Evolutionary conservation across 179 eudicot species (phyloP).

Genomic region (Silene noctiflora): DNA sequence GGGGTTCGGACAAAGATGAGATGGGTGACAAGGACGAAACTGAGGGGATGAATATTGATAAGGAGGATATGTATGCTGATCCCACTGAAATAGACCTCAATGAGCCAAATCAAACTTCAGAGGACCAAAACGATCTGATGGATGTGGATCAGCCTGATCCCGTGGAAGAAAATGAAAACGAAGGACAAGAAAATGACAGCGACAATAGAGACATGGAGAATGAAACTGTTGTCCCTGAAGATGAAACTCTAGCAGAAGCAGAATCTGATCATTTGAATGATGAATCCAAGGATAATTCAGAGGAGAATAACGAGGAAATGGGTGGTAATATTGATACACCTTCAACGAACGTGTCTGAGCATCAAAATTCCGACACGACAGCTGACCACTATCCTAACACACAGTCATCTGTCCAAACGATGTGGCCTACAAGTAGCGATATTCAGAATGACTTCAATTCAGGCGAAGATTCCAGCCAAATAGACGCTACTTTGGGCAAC

Average conservation of each 20-base stretch:
- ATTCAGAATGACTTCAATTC: slow-evolving; percentile 52
- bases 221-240: slow-evolving; percentile 27
- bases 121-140: slow-evolving; percentile 46
- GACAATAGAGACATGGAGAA: slow-evolving; percentile 40
- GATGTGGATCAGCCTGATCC: slow-evolving; percentile 45
- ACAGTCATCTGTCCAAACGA: slow-evolving; percentile 45
- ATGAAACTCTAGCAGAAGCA: slow-evolving; percentile 43
- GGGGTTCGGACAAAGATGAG: slow-evolving; percentile 42
- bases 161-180: slow-evolving; percentile 40
- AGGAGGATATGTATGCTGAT: slow-evolving; percentile 56
- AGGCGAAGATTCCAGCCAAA: slow-evolving; percentile 45
- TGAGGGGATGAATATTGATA: slow-evolving; percentile 56
- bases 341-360: slow-evolving; percentile 36
- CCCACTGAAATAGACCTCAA: slow-evolving; percentile 53
- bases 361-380: slow-evolving; percentile 20
- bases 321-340: slow-evolving; percentile 39
- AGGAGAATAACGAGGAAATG: slow-evolving; percentile 33
- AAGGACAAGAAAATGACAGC: slow-evolving; percentile 37
- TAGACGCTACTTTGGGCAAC: slow-evolving; percentile 52
- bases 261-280: slow-evolving; percentile 45
- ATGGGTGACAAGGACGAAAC: slow-evolving; percentile 36
- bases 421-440: slow-evolving; percentile 28
- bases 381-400: slow-evolving; percentile 36
- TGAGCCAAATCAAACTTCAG: slow-evolving; percentile 44
- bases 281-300: slow-evolving; percentile 39